Evolutionary conservation across 23 red algal genomes (phyloP).

Genomic region (Rhodosorus marinus): DNA sequence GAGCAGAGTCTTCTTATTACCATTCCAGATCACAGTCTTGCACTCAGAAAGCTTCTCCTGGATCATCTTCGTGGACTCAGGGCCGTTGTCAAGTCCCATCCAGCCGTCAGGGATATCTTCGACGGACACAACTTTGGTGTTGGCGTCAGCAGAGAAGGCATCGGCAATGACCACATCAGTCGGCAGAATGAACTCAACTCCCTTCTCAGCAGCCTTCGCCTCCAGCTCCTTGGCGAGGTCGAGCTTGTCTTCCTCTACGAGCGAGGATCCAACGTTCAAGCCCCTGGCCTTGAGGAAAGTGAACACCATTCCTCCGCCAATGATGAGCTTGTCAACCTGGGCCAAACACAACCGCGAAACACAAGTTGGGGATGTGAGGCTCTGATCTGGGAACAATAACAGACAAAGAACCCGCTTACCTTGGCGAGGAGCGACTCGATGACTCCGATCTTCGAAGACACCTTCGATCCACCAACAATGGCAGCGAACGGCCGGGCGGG

Average conservation of each 20-base stretch:
- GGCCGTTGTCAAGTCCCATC: constrained; percentile 94
- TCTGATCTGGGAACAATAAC: too few species aligned
- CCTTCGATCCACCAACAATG: constrained; percentile 96
- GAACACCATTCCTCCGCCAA: constrained; percentile 99
- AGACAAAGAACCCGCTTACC: too few species aligned
- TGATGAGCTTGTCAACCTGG: constrained; percentile 88
- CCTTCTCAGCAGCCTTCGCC: constrained; percentile 40
- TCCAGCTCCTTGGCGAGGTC: constrained; percentile 51
- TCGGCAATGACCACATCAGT: constrained; percentile 79
- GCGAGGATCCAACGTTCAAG: constrained; percentile 50
- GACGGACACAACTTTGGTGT: constrained; percentile 47
- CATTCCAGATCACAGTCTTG: constrained; percentile 96
- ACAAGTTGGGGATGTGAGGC: too few species aligned
- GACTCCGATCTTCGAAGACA: constrained; percentile 91
- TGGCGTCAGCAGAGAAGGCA: constrained; percentile 74
- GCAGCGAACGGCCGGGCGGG: constrained; percentile 91
- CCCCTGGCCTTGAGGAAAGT: constrained; percentile 90
- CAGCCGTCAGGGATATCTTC: constrained; percentile 69
- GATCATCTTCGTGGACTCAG: constrained; percentile 46
- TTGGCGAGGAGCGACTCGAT: constrained; percentile 81
- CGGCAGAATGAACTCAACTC: constrained; percentile 65
- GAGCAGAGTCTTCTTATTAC: too few species aligned
- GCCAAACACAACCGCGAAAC: too few species aligned
- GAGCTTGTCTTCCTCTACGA: constrained; percentile 99
- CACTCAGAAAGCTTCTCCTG: constrained; percentile 42